Conservation (phyloP, 1,284 basidiomycete genomes). For the Veloporphyrellus conicus region DNA sequence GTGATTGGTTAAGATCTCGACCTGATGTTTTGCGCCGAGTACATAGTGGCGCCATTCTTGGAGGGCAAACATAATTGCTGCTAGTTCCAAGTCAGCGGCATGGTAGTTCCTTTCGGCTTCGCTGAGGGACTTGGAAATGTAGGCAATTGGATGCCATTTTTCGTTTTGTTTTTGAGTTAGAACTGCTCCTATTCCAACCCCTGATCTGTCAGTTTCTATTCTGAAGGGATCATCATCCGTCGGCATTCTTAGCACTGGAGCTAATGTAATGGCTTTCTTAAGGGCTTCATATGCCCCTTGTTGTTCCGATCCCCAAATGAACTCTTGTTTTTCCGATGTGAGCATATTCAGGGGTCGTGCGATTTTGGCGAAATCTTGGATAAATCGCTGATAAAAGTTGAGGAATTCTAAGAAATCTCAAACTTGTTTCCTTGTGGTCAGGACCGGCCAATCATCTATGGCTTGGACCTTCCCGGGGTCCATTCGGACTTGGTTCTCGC, state of each 20-base stretch:
- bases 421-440: too few relatives aligned
- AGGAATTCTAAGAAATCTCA: constrained; percentile 32
- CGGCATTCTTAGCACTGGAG: too few relatives aligned
- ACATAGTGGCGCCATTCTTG: neutral
- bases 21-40: neutral
- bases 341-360: constrained; percentile 27
- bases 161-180: neutral
- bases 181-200: neutral
- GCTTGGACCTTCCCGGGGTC: constrained; percentile 32
- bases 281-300: neutral
- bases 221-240: too few relatives aligned
- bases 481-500: neutral
- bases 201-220: neutral
- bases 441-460: too few relatives aligned
- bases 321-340: neutral
- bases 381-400: constrained; percentile 38
- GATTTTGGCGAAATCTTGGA: constrained; percentile 36
- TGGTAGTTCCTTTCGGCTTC: too few relatives aligned
- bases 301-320: neutral
- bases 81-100: too few relatives aligned
- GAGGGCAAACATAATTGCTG: neutral
- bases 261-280: neutral
- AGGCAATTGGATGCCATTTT: neutral
- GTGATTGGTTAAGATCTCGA: neutral
- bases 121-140: too few relatives aligned